A percentile compares a stretch with the other conserved stretches of the same genome.
Evolutionary conservation across 2,329 filamentous ascomycete species (phyloP).

Genomic region (Stagonosporopsis cucurbitacearum): DNA sequence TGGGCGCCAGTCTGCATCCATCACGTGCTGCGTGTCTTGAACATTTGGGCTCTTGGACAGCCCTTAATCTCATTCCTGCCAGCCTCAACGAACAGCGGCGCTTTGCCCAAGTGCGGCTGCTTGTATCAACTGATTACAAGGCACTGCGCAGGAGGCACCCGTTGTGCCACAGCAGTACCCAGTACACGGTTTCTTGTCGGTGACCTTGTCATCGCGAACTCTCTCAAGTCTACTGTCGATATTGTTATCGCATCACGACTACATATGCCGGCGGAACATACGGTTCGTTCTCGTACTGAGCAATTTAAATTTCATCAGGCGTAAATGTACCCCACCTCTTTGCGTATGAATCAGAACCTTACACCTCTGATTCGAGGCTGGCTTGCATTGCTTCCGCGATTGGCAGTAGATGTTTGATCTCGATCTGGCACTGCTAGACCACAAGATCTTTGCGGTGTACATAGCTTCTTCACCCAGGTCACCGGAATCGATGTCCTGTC

Average conservation of each 20-base stretch:
- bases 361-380: neutral
- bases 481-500: slow-evolving; percentile 2
- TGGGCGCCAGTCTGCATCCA: slow-evolving; percentile 3
- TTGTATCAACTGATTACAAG: slow-evolving; percentile 24
- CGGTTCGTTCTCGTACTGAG: slow-evolving; percentile 2
- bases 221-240: neutral
- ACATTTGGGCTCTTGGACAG: slow-evolving; percentile 8
- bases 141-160: neutral
- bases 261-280: neutral
- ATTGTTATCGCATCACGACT: neutral
- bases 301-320: too few species aligned
- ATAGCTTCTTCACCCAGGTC: neutral
- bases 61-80: slow-evolving; percentile 16
- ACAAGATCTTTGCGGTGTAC: neutral
- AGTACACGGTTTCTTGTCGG: slow-evolving; percentile 10
- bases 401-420: neutral
- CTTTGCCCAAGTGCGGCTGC: slow-evolving; percentile 20
- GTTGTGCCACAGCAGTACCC: slow-evolving; percentile 4
- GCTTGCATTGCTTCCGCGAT: slow-evolving; percentile 6
- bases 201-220: slow-evolving; percentile 1
- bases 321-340: neutral
- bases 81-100: slow-evolving; percentile 10
- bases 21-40: slow-evolving; percentile 10
- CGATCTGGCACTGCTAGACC: neutral
- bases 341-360: slow-evolving; percentile 3